These are phyloP conservation scores for Termitomyces sp. DNA, from an alignment of 1,284 basidiomycete species.

Conservation along the genomic window DNA sequence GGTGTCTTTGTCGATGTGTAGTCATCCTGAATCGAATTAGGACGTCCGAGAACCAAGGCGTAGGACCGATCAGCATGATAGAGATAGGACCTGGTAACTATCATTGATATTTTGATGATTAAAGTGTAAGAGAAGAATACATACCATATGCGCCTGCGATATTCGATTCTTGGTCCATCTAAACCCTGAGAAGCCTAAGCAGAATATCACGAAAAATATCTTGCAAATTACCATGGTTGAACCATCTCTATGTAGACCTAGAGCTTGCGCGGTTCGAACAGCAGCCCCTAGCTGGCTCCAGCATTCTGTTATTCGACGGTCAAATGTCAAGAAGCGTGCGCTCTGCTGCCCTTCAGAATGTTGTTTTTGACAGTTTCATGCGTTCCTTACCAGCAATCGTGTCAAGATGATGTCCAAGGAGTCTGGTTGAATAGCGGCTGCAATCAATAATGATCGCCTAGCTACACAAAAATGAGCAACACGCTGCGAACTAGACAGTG, in stretches of 20 bases:
- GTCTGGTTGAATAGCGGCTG: conserved; percentile 87
- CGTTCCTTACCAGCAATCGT: conserved; percentile 65
- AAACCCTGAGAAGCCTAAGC: conserved; percentile 45
- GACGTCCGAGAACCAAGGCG: conserved; percentile 87
- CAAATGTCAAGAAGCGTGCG: conserved; percentile 86
- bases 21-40: conserved; percentile 83
- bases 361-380: conserved; percentile 13
- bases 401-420: conserved; percentile 87
- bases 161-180: conserved; percentile 80
- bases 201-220: neutral
- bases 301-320: conserved; percentile 86
- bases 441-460: conserved; percentile 79
- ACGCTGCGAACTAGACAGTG: neutral
- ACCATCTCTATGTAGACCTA: conserved; percentile 90
- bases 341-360: conserved; percentile 46
- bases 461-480: conserved; percentile 42
- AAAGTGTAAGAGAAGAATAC: conserved; percentile 5
- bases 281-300: conserved; percentile 95
- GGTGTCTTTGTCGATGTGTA: conserved; percentile 83
- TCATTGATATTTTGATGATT: neutral
- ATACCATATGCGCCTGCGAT: conserved; percentile 86
- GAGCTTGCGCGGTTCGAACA: conserved; percentile 88
- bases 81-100: conserved; percentile 71
- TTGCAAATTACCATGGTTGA: conserved; percentile 64
- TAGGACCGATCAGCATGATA: conserved; percentile 92